Evolutionary conservation across 345 rosid species (phyloP).

Genomic region (Syzygium aromaticum): DNA sequence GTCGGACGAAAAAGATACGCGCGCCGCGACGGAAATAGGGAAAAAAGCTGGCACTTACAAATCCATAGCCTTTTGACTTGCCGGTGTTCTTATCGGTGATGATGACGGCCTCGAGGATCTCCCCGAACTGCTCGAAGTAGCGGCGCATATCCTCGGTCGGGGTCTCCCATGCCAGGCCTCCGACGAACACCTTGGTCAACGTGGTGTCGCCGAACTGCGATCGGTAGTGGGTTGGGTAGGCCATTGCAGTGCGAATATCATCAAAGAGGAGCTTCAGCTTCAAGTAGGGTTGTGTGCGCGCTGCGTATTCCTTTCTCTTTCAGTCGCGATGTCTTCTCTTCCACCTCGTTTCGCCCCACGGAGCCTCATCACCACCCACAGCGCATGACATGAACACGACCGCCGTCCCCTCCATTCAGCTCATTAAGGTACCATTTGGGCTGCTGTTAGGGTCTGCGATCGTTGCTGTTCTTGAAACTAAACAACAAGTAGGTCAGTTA

Average conservation of each 20-base stretch:
- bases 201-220: conserved; percentile 95
- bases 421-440: neutral
- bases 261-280: neutral
- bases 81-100: conserved; percentile 74
- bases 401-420: neutral
- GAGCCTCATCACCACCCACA: too few relatives aligned
- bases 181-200: conserved; percentile 77
- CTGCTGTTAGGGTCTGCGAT: neutral
- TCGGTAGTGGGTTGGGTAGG: conserved; percentile 62
- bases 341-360: neutral
- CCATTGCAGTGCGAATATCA: conserved; percentile 18
- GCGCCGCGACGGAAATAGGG: neutral
- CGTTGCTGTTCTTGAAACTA: neutral
- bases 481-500: neutral
- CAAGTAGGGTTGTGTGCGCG: neutral
- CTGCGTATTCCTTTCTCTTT: conserved; percentile 3
- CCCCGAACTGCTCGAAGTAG: conserved; percentile 85
- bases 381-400: neutral
- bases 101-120: conserved; percentile 94
- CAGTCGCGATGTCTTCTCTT: conserved; percentile 4
- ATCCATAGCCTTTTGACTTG: conserved; percentile 94
- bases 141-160: conserved; percentile 75
- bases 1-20: neutral
- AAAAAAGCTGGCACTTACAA: conserved; percentile 35
- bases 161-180: conserved; percentile 97